Evolutionary conservation across 208 protist species (phyloP).

Genomic region (Phytomonas sp.): DNA sequence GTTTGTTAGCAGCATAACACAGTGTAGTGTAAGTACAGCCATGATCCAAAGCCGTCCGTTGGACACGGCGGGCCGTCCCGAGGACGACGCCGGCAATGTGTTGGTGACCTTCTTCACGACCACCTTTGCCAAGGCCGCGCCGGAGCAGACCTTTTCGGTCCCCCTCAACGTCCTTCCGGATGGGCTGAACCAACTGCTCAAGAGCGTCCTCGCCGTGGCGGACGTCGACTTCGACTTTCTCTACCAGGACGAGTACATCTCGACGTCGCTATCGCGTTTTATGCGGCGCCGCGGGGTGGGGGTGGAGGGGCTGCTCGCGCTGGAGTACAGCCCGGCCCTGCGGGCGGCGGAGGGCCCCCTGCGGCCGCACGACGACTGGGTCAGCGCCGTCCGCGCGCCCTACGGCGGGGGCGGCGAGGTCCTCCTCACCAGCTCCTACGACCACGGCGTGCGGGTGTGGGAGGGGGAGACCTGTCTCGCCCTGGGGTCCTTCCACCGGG

Average conservation of each 20-base stretch:
- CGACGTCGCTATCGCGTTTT: conserved; percentile 65
- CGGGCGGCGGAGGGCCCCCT: conserved; percentile 70
- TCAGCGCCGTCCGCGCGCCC: conserved; percentile 63
- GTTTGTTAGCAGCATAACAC: no score
- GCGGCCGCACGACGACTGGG: conserved; percentile 85
- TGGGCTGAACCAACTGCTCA: conserved; percentile 57
- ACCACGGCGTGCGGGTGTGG: conserved; percentile 76
- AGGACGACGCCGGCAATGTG: conserved; percentile 32
- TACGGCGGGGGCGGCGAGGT: conserved; percentile 41
- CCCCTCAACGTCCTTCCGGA: conserved; percentile 58
- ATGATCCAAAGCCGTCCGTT: no score
- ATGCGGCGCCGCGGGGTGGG: conserved; percentile 55
- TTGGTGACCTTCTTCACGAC: conserved; percentile 76
- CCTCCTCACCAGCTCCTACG: conserved; percentile 71
- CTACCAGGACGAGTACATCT: conserved; percentile 74
- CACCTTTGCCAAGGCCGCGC: conserved; percentile 57
- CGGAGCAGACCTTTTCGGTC: conserved; percentile 66
- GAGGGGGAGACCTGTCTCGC: conserved; percentile 63
- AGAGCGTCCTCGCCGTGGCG: conserved; percentile 43
- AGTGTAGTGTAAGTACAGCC: no score
- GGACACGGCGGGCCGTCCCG: not conserved
- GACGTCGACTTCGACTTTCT: conserved; percentile 69
- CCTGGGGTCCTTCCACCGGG: conserved; percentile 58
- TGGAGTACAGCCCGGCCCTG: conserved; percentile 81
- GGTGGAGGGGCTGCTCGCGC: conserved; percentile 67